Conservation (phyloP, 192 early-diverging fungal genomes). For the Coemansia umbellata region DNA sequence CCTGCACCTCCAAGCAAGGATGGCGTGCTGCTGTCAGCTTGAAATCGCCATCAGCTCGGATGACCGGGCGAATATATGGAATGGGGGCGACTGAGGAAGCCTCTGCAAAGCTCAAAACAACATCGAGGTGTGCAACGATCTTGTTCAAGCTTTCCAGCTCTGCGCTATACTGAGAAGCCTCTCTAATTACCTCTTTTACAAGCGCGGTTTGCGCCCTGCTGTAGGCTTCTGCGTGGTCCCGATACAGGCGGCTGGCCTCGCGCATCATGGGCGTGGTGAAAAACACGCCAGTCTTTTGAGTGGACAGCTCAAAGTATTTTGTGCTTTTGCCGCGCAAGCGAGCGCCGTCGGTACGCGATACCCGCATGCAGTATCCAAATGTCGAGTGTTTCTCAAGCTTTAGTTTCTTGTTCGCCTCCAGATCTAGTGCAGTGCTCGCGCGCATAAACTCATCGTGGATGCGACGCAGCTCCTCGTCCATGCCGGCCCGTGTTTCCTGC, state of each 20-base stretch:
- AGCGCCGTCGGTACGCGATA: conserved; percentile 67
- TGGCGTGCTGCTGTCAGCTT: conserved; percentile 72
- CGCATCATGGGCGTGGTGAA: conserved; percentile 79
- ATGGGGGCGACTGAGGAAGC: conserved; percentile 76
- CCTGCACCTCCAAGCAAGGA: conserved; percentile 91
- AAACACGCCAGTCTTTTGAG: conserved; percentile 82
- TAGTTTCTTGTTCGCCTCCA: conserved; percentile 82
- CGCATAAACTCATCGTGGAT: conserved; percentile 61
- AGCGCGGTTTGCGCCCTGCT: conserved; percentile 64
- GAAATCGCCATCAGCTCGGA: conserved; percentile 63
- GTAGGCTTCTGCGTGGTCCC: conserved; percentile 62
- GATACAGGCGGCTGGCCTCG: conserved; percentile 58
- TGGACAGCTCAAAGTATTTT: conserved; percentile 79
- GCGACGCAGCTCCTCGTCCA: conserved; percentile 52
- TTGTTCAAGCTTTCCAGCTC: conserved; percentile 75
- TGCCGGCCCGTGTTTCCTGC: conserved; percentile 41
- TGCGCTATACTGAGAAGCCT: conserved; percentile 80
- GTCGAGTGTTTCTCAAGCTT: conserved; percentile 83
- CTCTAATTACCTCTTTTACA: conserved; percentile 84
- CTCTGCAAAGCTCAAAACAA: conserved; percentile 85
- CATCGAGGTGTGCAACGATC: conserved; percentile 80
- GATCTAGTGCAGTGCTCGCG: conserved; percentile 57
- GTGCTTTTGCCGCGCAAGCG: conserved; percentile 62
- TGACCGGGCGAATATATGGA: conserved; percentile 73
- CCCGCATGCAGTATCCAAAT: conserved; percentile 82